Evolutionary conservation across 2,329 filamentous ascomycete species (phyloP), one percentile per base, ranked within the genome.

Genomic region (Huntiella savannae): DNA sequence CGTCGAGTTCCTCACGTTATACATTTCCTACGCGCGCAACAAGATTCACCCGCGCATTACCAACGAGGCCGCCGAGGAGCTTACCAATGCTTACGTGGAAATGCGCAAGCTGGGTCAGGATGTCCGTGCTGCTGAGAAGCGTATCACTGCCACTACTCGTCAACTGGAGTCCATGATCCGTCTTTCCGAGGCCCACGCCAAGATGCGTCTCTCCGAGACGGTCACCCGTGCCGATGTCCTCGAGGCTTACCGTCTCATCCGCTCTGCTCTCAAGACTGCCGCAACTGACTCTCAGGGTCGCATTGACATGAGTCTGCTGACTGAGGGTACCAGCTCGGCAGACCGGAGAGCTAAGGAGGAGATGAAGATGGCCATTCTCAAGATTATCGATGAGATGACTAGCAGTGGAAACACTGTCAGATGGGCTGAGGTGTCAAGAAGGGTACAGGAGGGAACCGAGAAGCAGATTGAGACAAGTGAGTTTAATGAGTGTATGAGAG

Each of bases 151-250:
- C 36, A 98, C 91, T 3, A 98, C 92, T 0, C 77, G 91, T 58
- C 91, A 98, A 63, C 71, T 98, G 4, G 92, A 98, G 64, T 91
- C 82, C 40, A 98, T 98, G 92, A 96, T 98, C 58, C 88, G 91
- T 51, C 79, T 98, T 3, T 68, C 87, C 1, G 91, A 98, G 66
- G 91, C 87, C 0, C 92, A 98, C 62, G 92, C 91, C 43, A 95
- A 95, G 63, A 98, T 98, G 92, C 82, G 91, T 3, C 73, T 98
- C 4, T 75, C 81, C 0, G 60, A 68, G 2, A 73, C 69, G 11
- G 91, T 98, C 37, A 86, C 82, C 0, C 75, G 72, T 22, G 72
- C 73, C 42, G 92, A 98, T 56, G 92, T 98, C 4, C 66, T 76
- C 43, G 91, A 98, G 65, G 87, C 91, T 0, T 84, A 93, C 40